A percentile compares a stretch with the other conserved stretches of the same genome.
phyloP scores from a whole-genome alignment of 2,329 filamentous ascomycete genomes.

The Fusarium palustre region DNA sequence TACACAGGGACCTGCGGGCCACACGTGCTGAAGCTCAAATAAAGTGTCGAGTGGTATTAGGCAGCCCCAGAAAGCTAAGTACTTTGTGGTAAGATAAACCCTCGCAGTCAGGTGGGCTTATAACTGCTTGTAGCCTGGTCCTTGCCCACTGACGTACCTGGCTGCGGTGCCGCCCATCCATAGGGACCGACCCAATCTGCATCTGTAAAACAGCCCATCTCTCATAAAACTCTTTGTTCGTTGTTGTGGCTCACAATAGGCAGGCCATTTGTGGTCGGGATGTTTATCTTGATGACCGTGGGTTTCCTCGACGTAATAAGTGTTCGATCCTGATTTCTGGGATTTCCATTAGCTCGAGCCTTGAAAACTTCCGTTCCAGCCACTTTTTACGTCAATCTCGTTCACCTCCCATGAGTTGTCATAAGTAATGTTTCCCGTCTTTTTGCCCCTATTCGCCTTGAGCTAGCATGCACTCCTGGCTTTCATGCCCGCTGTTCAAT shows the following conservation, averaged over 20 bases:
- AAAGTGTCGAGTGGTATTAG: background rate
- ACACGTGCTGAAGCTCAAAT: conserved; percentile 9
- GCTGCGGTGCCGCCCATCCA: conserved; percentile 43
- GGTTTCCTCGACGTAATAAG: background rate
- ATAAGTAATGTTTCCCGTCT: conserved; percentile 30
- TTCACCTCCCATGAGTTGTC: conserved; percentile 30
- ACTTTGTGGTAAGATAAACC: conserved; percentile 24
- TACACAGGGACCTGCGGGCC: conserved; percentile 18
- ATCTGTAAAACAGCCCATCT: conserved; percentile 36
- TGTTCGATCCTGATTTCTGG: conserved; percentile 6
- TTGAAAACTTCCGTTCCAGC: conserved; percentile 8
- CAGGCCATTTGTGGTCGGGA: conserved; percentile 1
- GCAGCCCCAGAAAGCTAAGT: conserved; percentile 2
- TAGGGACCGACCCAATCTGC: conserved; percentile 40
- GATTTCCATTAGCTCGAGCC: background rate
- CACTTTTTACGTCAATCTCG: conserved; percentile 18
- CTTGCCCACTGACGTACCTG: conserved; percentile 45
- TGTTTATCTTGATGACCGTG: conserved; percentile 1
- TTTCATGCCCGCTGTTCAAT: conserved; percentile 25
- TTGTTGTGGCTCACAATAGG: conserved; percentile 10
- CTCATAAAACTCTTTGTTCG: conserved; percentile 24
- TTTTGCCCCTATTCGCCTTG: conserved; percentile 37
- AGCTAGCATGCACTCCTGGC: conserved; percentile 33
- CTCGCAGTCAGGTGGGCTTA: background rate
- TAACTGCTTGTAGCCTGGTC: conserved; percentile 22